Conservation (phyloP, 208 protist species). For the Vickermania ingenoplastis region DNA sequence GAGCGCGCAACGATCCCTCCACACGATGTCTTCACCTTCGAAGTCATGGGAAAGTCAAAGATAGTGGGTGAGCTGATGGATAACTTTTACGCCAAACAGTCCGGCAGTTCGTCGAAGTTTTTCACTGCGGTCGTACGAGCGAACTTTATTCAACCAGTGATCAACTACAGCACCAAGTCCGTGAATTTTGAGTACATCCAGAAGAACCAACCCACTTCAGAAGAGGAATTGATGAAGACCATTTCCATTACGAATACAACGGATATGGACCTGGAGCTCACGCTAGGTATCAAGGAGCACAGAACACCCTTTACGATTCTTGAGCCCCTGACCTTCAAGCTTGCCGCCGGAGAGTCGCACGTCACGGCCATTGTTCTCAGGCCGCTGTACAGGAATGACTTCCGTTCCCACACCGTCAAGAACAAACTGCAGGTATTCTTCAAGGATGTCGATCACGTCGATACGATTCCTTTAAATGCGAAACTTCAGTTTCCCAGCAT, state of each 20-base stretch:
- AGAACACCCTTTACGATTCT: conserved; percentile 68
- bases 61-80: conserved; percentile 56
- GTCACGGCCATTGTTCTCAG: conserved; percentile 85
- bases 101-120: conserved; percentile 14
- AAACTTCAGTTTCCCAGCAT: conserved; percentile 88
- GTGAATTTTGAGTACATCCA: conserved; percentile 85
- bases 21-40: conserved; percentile 40
- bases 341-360: conserved; percentile 65
- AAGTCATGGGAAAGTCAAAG: conserved; percentile 36
- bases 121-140: conserved; percentile 75
- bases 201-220: conserved; percentile 4
- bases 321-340: conserved; percentile 31
- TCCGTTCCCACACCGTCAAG: conserved; percentile 62
- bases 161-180: conserved; percentile 66
- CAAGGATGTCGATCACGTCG: conserved; percentile 81
- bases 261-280: conserved; percentile 60
- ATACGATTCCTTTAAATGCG: conserved; percentile 71
- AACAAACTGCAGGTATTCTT: conserved; percentile 75
- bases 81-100: conserved; percentile 76
- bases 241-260: conserved; percentile 88
- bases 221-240: conserved; percentile 32
- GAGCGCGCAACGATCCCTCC: conserved; percentile 69
- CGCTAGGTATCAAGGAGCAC: conserved; percentile 32
- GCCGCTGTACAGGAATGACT: conserved; percentile 73
- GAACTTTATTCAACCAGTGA: conserved; percentile 76